phyloP scores from a whole-genome alignment of 352 stramenopile species.

The Pythium vanterpoolii region DNA sequence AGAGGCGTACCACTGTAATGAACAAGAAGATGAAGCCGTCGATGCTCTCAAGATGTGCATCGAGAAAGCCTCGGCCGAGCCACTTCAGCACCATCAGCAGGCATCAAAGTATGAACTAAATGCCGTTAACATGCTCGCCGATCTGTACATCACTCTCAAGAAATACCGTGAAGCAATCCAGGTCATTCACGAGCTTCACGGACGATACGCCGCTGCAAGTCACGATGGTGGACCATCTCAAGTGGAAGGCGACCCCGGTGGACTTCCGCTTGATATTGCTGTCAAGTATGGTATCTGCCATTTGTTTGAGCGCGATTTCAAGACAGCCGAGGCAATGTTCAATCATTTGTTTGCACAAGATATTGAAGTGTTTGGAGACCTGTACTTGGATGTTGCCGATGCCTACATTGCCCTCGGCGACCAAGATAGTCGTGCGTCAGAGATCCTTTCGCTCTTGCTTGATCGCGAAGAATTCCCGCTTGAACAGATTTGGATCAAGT shows the following conservation, averaged over 20 bases:
- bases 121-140: slow-evolving; percentile 86
- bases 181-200: slow-evolving; percentile 75
- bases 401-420: slow-evolving; percentile 72
- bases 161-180: slow-evolving; percentile 79
- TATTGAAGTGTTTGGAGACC: slow-evolving; percentile 78
- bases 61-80: slow-evolving; percentile 66
- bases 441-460: slow-evolving; percentile 68
- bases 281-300: slow-evolving; percentile 88
- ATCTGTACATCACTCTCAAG: slow-evolving; percentile 85
- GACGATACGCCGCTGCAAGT: slow-evolving; percentile 50
- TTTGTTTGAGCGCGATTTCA: slow-evolving; percentile 70
- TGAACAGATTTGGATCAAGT: slow-evolving; percentile 83
- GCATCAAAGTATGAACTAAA: slow-evolving; percentile 81
- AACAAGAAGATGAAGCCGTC: slow-evolving; percentile 82
- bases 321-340: slow-evolving; percentile 78
- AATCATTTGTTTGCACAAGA: slow-evolving; percentile 80
- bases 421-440: slow-evolving; percentile 58
- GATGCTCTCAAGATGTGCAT: slow-evolving; percentile 85
- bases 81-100: slow-evolving; percentile 48
- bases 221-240: slow-evolving; percentile 44
- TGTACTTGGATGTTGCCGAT: slow-evolving; percentile 83
- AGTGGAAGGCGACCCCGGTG: slow-evolving; percentile 60
- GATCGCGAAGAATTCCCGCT: slow-evolving; percentile 63
- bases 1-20: slow-evolving; percentile 84
- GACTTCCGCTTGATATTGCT: slow-evolving; percentile 78